Base-by-base conservation (phyloP, 345 rosid genomes). In the Melastoma malabathricum region DNA sequence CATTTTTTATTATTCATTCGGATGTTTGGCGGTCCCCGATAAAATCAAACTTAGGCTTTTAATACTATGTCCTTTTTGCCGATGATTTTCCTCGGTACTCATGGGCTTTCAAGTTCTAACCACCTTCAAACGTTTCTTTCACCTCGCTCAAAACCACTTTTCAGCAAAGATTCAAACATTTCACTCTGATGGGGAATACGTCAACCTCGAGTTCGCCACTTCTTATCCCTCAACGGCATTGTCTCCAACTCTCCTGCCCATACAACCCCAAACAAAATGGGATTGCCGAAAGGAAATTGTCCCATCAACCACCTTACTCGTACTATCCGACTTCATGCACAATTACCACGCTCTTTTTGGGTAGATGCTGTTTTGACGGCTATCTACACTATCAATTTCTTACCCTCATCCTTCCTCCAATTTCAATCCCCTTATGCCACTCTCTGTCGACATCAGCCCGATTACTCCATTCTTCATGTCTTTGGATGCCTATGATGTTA, bases 101-200 rank as follows among this genome's bases (percentile, higher is more conserved):
- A 7, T 63, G 47, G 57, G 14, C 50, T 4, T 56, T 31, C 15
- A 60, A 18, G 41, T 61, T n/a, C 3, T 22, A 15, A 7, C 10
- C 5, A 27, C 5, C 14, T 51, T 60, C 19, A 5, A 44, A 2
- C 19, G 4, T 0, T 60, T 31, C 4, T 3, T 3, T 39, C 0
- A 31, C 22, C 10, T n/a, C n/a, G n/a, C n/a, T n/a, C 15, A 56
- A 18, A 56, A 56, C 18, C 3, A 56, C 13, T 25, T 53, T 13
- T 1, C 5, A 3, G 3, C 8, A 5, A 14, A 2, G 18, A 52
- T 66, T 39, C 50, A 57, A n/a, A 16, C 6, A 6, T 57, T 57
- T 57, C 29, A 14, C 4, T 27, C 14, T 13, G 54, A 57, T 10
- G 62, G 58, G 0, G 58, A 51, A 34, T 63, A 44, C 13, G 12